Base-by-base conservation (phyloP, 1,284 basidiomycete genomes). In the Anthracocystis setariae region DNA sequence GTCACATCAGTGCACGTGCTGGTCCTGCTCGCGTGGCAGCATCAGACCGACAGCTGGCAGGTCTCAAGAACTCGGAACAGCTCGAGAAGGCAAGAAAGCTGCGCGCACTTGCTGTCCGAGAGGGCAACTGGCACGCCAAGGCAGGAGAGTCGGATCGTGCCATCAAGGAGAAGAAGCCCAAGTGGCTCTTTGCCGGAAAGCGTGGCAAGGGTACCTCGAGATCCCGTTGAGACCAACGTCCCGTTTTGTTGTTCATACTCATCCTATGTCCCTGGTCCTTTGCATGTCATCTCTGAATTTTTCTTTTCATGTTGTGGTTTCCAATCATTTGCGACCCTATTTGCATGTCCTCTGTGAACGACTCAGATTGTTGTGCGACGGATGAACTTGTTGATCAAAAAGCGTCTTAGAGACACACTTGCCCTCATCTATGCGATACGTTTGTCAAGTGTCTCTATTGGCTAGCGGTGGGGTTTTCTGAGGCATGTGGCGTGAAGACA, bases 131-230 rank as follows among this genome's bases (percentile, higher is more conserved):
- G 55, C 69, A 78, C 46, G 77, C 78, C 20, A 75, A 79, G 50
- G 78, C 79, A 9, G 72, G 78, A 32, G 81, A 82, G 61, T 75
- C 74, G 42, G 81, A 82, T 64, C 70, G 81, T 46, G 72, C 51
- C 37, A 79, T 82, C 64, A 77, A 78, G 58, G 78, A 76, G 53
- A 74, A 65, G 53, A 80, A 75, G 74, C 80, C 78, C 33, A 79
- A 79, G 57, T 81, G 79, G 79, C 73, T 79, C 42, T 81, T 77
- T 55, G 70, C 78, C 10, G 80, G 78, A 37, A 82, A 82, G 74
- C 76, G 78, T 44, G 71, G 78, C 63, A 74, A 79, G 59, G 80
- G 80, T 25, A 79, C 77, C 20, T 63, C 77, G n/a, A 72, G 79
- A 49, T 79, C 77, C 33, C 67, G 67, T 53, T 70, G 44, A 62